Evolutionary conservation across 2,329 filamentous ascomycete species (phyloP).

Genomic region (Byssothecium circinans): DNA sequence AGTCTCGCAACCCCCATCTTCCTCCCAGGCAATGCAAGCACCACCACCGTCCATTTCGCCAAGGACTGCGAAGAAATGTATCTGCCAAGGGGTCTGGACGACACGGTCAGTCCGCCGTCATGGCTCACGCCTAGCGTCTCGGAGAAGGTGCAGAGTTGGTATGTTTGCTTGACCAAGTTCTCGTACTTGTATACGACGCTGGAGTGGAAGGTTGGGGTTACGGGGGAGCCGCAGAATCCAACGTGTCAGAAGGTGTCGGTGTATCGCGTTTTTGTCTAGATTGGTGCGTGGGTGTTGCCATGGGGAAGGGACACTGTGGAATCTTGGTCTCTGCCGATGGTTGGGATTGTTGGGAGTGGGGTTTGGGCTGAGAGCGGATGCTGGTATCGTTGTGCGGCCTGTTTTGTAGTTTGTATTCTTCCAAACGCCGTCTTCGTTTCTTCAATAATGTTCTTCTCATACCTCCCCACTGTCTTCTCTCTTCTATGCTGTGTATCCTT

Average conservation of each 20-base stretch:
- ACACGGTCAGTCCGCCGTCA: slow-evolving; percentile 37
- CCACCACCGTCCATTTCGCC: slow-evolving; percentile 43
- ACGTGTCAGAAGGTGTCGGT: slow-evolving; percentile 48
- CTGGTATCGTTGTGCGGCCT: no score
- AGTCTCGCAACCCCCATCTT: slow-evolving; percentile 45
- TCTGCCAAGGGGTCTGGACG: slow-evolving; percentile 40
- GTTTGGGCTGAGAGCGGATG: no score
- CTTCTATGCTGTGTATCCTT: no score
- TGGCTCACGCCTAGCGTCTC: slow-evolving; percentile 5
- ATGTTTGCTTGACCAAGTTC: slow-evolving; percentile 44
- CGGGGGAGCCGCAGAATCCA: slow-evolving; percentile 46
- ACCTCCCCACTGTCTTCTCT: no score
- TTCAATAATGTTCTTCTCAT: no score
- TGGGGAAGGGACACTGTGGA: no score
- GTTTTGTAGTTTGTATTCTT: no score
- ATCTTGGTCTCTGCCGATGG: no score
- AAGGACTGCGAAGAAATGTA: slow-evolving; percentile 37
- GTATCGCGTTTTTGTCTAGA: slow-evolving; percentile 26
- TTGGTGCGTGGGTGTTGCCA: no score
- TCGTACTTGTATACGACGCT: slow-evolving; percentile 45
- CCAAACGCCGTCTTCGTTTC: no score
- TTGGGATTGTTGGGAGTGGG: background rate
- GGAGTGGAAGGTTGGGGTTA: slow-evolving; percentile 44
- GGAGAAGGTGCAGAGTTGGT: slow-evolving; percentile 44
- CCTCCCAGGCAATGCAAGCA: slow-evolving; percentile 20